phyloP scores from a whole-genome alignment of 2,329 filamentous ascomycete genomes.

The Paecilomyces sp. region DNA sequence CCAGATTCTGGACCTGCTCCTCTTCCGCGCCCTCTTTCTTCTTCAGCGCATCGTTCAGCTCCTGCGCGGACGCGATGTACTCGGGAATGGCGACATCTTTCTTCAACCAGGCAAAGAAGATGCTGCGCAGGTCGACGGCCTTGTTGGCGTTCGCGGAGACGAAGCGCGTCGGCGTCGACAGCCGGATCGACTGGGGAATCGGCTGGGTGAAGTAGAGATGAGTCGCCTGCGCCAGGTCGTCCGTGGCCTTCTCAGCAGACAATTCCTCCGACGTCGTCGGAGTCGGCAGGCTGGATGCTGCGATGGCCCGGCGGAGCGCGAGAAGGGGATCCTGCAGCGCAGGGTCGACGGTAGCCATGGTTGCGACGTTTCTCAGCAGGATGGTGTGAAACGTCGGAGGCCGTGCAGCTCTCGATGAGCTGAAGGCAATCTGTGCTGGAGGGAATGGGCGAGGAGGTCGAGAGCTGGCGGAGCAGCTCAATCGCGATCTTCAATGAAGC shows the following conservation, averaged over 20 bases:
- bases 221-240: constrained; percentile 66
- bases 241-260: constrained; percentile 52
- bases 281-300: constrained; percentile 59
- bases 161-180: constrained; percentile 77
- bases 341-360: constrained; percentile 52
- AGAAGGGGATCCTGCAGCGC: constrained; percentile 64
- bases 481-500: neutral
- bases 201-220: constrained; percentile 67
- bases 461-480: neutral
- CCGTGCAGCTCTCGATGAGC: neutral
- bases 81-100: constrained; percentile 83
- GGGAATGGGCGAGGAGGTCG: neutral
- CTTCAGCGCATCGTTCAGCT: constrained; percentile 69
- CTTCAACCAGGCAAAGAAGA: constrained; percentile 95
- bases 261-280: constrained; percentile 64
- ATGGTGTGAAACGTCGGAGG: neutral
- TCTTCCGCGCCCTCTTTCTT: constrained; percentile 19
- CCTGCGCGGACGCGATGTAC: constrained; percentile 77
- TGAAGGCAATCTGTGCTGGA: neutral
- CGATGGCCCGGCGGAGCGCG: constrained; percentile 76
- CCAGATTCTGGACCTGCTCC: constrained; percentile 74
- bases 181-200: constrained; percentile 55
- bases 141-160: constrained; percentile 60
- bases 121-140: constrained; percentile 79
- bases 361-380: constrained; percentile 1